Conservation (phyloP, 2,329 filamentous ascomycete genomes). For the Plenodomus tracheiphilus region DNA sequence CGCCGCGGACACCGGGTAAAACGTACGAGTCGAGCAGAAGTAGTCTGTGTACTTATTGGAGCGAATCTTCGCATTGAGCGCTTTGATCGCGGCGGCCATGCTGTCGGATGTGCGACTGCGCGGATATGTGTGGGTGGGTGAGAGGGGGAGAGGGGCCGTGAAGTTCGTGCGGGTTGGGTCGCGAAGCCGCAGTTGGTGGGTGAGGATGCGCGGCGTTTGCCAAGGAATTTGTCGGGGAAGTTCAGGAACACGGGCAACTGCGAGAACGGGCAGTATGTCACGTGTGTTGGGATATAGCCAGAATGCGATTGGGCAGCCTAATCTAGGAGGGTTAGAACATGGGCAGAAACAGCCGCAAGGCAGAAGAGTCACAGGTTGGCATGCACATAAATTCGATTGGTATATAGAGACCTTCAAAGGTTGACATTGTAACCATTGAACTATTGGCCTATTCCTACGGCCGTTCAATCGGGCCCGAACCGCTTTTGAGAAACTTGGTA, state of each 20-base stretch:
- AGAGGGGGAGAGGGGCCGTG: slow-evolving; percentile 8
- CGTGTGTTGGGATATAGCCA: slow-evolving; percentile 6
- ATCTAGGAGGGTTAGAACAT: no score
- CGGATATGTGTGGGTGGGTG: slow-evolving; percentile 3
- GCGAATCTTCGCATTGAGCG: slow-evolving; percentile 57
- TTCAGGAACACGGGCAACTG: slow-evolving; percentile 4
- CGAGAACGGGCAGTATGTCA: slow-evolving; percentile 13
- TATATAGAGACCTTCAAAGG: background rate
- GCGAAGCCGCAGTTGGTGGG: slow-evolving; percentile 9
- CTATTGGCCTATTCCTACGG: background rate
- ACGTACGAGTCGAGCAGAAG: slow-evolving; percentile 59
- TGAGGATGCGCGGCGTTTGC: slow-evolving; percentile 6
- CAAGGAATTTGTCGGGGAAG: slow-evolving; percentile 7
- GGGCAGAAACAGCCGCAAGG: background rate
- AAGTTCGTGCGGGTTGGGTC: slow-evolving; percentile 5
- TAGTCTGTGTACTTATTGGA: slow-evolving; percentile 55
- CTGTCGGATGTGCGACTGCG: slow-evolving; percentile 14
- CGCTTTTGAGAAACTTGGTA: background rate
- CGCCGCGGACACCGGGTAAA: slow-evolving; percentile 9
- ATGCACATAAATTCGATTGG: background rate
- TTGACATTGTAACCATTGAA: background rate
- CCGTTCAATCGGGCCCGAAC: background rate
- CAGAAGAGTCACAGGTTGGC: background rate
- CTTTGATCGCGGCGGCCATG: slow-evolving; percentile 59
- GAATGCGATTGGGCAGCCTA: background rate